Evolutionary conservation across 2,329 filamentous ascomycete species (phyloP), one percentile per base, ranked within the genome.

Genomic region (Chrysosporium queenslandicum): DNA sequence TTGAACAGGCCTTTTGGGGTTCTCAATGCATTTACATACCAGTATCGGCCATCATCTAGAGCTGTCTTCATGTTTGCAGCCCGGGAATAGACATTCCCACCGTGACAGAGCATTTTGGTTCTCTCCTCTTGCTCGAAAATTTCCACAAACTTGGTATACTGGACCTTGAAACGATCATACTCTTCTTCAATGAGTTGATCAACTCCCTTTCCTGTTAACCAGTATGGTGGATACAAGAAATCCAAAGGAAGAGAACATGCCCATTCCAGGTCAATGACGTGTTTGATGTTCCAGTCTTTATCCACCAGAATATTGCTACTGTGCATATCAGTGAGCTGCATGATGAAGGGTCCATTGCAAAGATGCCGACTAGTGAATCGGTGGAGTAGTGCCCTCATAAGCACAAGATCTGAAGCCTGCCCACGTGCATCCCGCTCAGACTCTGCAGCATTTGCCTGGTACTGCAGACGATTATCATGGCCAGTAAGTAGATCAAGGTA

Each of bases 271-370:
- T 69, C 64, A 52, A 70, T 65, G 12, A 69, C 49, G 25, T 51
- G 55, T 34, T 54, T 68, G 45, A 70, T 60, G 56, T 68, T 61
- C 64, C 67, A 68, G 18, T 67, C 53, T 8, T 63, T 52, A 47
- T 57, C 56, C 45, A 57, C 48, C 30, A 54, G 41, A 8, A 57
- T 46, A 25, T 55, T 57, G 43, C 48, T 49, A 5, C 25, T 6
- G 37, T 71, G 65, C 14, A 72, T 55, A 53, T 72, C 68, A 16
- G 66, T 70, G 14, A 72, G 58, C 3, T 54, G 57, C 53, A 64
- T 58, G 41, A 64, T 52, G 52, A 68, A 71, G 0, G 65, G 66
- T 4, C 68, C 67, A 5, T 20, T 14, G 11, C 56, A n/a, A 67
- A 57, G 58, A 65, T 61, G 16, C 4, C 54, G 52, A 14, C 46